Conservation (phyloP, 371 early-diverging fungal species). For the Encephalitozoon romaleae region DNA sequence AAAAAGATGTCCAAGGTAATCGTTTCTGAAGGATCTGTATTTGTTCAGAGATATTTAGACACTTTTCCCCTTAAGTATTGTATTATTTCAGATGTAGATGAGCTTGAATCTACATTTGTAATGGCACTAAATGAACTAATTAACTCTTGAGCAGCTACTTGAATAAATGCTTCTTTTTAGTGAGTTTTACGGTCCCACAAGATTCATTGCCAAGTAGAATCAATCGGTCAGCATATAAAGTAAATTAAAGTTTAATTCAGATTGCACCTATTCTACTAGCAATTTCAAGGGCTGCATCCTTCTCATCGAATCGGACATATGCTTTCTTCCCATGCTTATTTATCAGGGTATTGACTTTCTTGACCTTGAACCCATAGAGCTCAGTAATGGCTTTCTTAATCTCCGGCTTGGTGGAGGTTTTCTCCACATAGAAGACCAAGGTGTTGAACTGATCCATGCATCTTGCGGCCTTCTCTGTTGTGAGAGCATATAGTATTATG, state of each 20-base stretch:
- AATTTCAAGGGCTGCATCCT: constrained; percentile 87
- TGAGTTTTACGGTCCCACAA: too few relatives aligned
- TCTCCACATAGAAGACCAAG: constrained; percentile 85
- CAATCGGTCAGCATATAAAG: too few relatives aligned
- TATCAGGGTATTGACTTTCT: constrained; percentile 89
- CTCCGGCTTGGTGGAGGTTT: constrained; percentile 89
- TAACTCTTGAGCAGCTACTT: not conserved
- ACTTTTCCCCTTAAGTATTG: constrained; percentile 42
- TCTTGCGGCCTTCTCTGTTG: constrained; percentile 94
- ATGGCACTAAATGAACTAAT: constrained; percentile 31
- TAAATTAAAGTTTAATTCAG: constrained; percentile 26
- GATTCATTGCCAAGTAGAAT: too few relatives aligned
- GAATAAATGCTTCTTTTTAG: not conserved
- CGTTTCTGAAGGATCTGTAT: constrained; percentile 22
- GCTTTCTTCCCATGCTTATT: constrained; percentile 89
- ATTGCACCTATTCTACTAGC: constrained; percentile 72
- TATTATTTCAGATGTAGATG: constrained; percentile 37
- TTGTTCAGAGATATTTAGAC: constrained; percentile 51
- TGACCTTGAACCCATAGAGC: constrained; percentile 81
- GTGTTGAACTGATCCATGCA: constrained; percentile 97
- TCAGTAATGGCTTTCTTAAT: constrained; percentile 88
- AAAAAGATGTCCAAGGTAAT: constrained; percentile 44
- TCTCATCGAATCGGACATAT: constrained; percentile 84
- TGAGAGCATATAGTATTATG: constrained; percentile 77
- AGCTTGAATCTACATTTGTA: constrained; percentile 46